Evolutionary conservation across 768 basidiomycete genomes (phyloP), one percentile per base, ranked within the genome.

Genomic region (Mycena galericulata): DNA sequence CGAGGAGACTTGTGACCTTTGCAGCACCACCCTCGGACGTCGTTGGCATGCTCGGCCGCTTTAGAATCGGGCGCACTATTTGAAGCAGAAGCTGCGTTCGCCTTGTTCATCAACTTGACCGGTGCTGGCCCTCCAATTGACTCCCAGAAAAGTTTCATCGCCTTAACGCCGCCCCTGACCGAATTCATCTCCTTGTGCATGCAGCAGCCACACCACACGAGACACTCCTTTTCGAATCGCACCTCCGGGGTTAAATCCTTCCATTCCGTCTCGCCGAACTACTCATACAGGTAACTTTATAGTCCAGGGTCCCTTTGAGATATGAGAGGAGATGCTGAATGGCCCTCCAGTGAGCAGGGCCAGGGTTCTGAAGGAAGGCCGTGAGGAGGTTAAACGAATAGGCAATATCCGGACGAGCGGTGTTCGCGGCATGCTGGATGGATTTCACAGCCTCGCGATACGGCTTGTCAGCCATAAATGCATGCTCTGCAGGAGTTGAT

Each of bases 141-240:
- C 18, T 50, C 22, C 77, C 76, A 79, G 47, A 61, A 78, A 11
- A 40, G 56, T 18, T 36, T 50, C 75, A 78, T 74, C n/a, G 29
- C 49, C 17, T 45, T 1, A 20, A 67, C 66, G 0, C 75, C 74
- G 3, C 74, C 76, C 53, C 77, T 77, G 8, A 77, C 67, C 0
- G 75, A 45, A 27, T 80, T 80, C 60, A 79, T 56, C 43, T 78
- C 75, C 67, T 78, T 77, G 62, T 78, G 64, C 64, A 58, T 65
- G 56, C 64, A 58, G 38, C 55, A 65, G 4, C 64, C 64, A 15
- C 55, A 57, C 71, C 74, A 74, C 6, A 78, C 57, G 57, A 78
- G 76, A 17, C 75, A 55, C 26, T 70, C 36, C 0, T 58, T 62
- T 0, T 57, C 62, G 9, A 55, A 20, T 53, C 51, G 26, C 55